phyloP scores from a whole-genome alignment of 75 land plant species.

The Sequoiadendron giganteum region DNA sequence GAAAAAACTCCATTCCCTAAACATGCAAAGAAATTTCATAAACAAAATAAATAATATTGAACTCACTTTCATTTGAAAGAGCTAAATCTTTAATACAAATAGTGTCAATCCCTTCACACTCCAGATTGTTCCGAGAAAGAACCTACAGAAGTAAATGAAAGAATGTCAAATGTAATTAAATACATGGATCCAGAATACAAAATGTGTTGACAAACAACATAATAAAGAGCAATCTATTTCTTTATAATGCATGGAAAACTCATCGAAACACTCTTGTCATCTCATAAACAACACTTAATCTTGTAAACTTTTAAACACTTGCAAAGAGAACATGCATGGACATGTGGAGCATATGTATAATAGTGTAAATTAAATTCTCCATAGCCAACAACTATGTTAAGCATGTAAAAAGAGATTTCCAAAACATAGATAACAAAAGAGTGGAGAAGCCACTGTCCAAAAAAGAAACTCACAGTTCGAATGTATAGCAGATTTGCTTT shows the following conservation, averaged over 20 bases:
- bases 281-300: background rate
- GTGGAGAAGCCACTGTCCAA: background rate
- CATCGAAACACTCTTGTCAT: background rate
- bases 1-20: too few relatives aligned
- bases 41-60: background rate
- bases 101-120: constrained; percentile 55
- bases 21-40: background rate
- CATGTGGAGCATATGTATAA: background rate
- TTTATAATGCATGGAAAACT: background rate
- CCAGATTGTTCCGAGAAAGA: constrained; percentile 54
- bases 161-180: background rate
- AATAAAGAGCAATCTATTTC: background rate
- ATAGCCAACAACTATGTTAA: background rate
- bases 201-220: background rate
- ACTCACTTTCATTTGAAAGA: constrained; percentile 62
- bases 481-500: constrained; percentile 52
- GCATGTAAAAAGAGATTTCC: background rate
- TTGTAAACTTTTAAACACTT: background rate
- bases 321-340: background rate
- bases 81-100: constrained; percentile 73
- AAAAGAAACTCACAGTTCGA: constrained; percentile 48
- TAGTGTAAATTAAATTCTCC: background rate
- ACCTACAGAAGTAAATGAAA: constrained; percentile 34
- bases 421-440: background rate
- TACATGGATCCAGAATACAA: background rate